Percentiles rank a stretch among this genome's conserved stretches.
These are phyloP conservation scores for Xylariales sp. DNA, from an alignment of 2,329 filamentous ascomycete genomes.

Conservation along the genomic window DNA sequence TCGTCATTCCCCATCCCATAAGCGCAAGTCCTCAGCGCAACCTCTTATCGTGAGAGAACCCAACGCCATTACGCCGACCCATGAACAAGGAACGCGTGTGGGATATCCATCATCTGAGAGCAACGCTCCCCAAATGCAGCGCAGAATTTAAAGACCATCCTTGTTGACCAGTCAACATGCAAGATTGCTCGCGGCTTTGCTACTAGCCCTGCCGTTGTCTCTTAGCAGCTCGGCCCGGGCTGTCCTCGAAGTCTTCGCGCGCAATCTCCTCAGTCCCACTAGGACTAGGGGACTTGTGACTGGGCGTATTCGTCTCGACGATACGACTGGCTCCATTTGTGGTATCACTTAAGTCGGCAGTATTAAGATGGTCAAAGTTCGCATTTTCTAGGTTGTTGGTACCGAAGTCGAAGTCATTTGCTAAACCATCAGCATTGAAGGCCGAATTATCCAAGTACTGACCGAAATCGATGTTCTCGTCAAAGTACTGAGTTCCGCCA, in stretches of 20 bases:
- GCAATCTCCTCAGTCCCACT: constrained; percentile 47
- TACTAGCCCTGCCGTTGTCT: constrained; percentile 27
- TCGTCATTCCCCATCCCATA: no score
- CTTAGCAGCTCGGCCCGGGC: constrained; percentile 25
- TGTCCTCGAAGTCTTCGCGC: constrained; percentile 36
- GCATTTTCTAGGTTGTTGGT: constrained; percentile 18
- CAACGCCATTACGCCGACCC: no score
- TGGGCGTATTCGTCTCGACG: constrained; percentile 26
- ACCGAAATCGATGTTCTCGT: constrained; percentile 45
- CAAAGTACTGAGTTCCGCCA: constrained; percentile 31
- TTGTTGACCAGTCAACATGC: no score
- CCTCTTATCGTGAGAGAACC: no score
- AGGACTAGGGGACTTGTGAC: constrained; percentile 39
- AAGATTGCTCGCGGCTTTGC: no score
- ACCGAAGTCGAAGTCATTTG: constrained; percentile 41
- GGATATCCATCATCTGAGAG: no score
- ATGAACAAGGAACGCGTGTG: no score
- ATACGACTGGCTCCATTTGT: constrained; percentile 15
- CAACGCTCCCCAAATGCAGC: no score
- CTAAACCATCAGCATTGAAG: constrained; percentile 18
- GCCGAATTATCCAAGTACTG: constrained; percentile 41
- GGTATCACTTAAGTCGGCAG: constrained; percentile 7
- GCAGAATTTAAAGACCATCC: no score
- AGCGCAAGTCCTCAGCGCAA: no score
- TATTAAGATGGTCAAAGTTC: constrained; percentile 20